Conservation (phyloP, 225 moss, liverwort and hornwort genomes). For the Physcomitrellopsis africana region DNA sequence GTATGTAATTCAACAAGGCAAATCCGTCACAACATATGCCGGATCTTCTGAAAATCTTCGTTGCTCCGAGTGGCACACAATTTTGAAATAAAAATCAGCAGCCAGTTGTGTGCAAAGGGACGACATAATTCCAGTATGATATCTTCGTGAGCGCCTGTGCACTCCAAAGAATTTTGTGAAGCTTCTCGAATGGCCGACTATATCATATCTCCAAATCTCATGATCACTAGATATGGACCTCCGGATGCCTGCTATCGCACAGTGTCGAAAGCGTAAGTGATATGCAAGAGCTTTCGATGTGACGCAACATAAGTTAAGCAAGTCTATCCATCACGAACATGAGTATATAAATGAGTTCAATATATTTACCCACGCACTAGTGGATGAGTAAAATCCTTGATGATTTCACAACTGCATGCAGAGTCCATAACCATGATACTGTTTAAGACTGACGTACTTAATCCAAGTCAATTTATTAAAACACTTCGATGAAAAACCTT, state of each 20-base stretch:
- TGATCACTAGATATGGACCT: constrained; percentile 19
- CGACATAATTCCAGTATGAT: constrained; percentile 9
- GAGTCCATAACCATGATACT: background rate
- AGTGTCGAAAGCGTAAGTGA: constrained; percentile 18
- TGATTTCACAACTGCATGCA: background rate
- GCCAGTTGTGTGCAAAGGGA: constrained; percentile 5
- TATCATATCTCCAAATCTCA: constrained; percentile 16
- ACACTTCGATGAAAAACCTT: background rate
- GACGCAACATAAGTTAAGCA: background rate
- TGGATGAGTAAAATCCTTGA: constrained; percentile 15
- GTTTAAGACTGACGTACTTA: constrained; percentile 5
- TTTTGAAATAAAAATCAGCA: constrained; percentile 14
- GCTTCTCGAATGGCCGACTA: constrained; percentile 9
- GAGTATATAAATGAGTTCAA: background rate
- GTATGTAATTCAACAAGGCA: constrained; percentile 14
- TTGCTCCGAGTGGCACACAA: constrained; percentile 16
- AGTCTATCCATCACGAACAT: background rate
- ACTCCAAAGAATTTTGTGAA: constrained; percentile 7
- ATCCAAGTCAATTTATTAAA: background rate
- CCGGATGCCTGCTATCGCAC: constrained; percentile 30
- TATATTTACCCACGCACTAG: constrained; percentile 9
- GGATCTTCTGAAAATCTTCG: constrained; percentile 16
- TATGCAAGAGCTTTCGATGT: background rate
- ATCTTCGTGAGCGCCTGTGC: constrained; percentile 23
- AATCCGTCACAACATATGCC: constrained; percentile 9